These are phyloP conservation scores for Ophiostoma tasmaniense DNA, from an alignment of 2,329 filamentous ascomycete species.

Conservation along the genomic window DNA sequence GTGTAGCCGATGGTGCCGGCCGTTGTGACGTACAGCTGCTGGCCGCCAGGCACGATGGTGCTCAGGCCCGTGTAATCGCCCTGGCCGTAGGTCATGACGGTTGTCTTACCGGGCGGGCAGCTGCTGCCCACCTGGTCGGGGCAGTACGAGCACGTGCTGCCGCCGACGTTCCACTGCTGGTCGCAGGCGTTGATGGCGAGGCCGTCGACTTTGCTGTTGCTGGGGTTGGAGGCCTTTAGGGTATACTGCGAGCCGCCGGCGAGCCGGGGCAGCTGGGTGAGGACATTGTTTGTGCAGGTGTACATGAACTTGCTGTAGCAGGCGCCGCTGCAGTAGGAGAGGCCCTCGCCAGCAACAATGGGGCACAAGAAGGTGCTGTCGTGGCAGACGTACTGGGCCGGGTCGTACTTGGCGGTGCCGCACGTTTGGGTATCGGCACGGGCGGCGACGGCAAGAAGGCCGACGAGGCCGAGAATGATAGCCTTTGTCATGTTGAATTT, in stretches of 20 bases:
- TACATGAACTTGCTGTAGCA: slow-evolving; percentile 32
- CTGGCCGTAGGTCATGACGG: slow-evolving; percentile 21
- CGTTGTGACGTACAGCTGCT: slow-evolving; percentile 25
- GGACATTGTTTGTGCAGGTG: slow-evolving; percentile 24
- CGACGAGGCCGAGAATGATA: slow-evolving; percentile 11
- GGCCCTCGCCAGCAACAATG: slow-evolving; percentile 28
- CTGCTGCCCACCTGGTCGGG: slow-evolving; percentile 21
- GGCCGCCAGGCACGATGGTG: slow-evolving; percentile 29
- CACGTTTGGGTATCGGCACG: slow-evolving; percentile 15
- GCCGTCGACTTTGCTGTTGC: slow-evolving; percentile 24
- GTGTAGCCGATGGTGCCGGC: slow-evolving; percentile 28
- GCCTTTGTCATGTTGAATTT: slow-evolving; percentile 1
- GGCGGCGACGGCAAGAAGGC: slow-evolving; percentile 11
- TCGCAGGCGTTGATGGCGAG: slow-evolving; percentile 26
- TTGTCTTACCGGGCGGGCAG: slow-evolving; percentile 26
- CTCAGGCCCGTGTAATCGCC: slow-evolving; percentile 23
- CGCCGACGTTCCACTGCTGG: slow-evolving; percentile 22
- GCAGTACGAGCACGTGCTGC: slow-evolving; percentile 28
- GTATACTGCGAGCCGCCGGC: slow-evolving; percentile 22
- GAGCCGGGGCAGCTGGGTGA: slow-evolving; percentile 22
- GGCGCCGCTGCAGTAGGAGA: slow-evolving; percentile 28
- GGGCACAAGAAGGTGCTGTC: slow-evolving; percentile 28
- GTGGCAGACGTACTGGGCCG: slow-evolving; percentile 27
- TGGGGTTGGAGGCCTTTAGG: slow-evolving; percentile 28
- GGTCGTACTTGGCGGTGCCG: slow-evolving; percentile 19